These are phyloP conservation scores for Spizellomyces punctatus DNA, from an alignment of 192 early-diverging fungal genomes.

Conservation along the genomic window DNA sequence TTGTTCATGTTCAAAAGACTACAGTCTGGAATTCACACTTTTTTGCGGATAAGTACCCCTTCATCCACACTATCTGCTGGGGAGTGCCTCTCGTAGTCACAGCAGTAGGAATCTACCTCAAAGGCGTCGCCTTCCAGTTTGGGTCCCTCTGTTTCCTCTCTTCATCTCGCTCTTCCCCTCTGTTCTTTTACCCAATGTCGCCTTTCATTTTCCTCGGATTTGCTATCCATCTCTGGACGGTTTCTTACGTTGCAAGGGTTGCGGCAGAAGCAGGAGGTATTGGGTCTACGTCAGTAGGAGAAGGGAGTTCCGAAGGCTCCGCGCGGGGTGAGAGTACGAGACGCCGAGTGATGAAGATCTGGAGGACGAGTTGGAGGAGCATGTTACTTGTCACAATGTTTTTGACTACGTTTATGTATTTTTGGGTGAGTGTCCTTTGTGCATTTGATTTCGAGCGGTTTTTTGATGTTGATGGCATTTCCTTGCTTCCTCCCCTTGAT, in stretches of 20 bases:
- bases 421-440: neutral
- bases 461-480: neutral
- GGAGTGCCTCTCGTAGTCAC: slow-evolving; percentile 3
- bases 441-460: neutral
- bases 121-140: slow-evolving; percentile 14
- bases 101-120: neutral
- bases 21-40: slow-evolving; percentile 16
- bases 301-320: neutral
- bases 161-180: neutral
- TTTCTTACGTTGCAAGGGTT: slow-evolving; percentile 11
- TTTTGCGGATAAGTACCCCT: neutral
- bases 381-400: neutral
- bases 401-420: slow-evolving; percentile 7
- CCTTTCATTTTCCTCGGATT: slow-evolving; percentile 10
- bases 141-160: slow-evolving; percentile 10
- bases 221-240: slow-evolving; percentile 2
- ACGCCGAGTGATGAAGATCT: slow-evolving; percentile 11
- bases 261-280: neutral
- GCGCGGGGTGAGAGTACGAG: slow-evolving; percentile 7
- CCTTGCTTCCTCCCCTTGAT: neutral
- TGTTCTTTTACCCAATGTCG: slow-evolving; percentile 17
- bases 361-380: slow-evolving; percentile 18
- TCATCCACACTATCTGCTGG: slow-evolving; percentile 10
- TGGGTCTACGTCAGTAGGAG: neutral
- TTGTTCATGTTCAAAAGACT: neutral